Conservation (phyloP, 2,329 filamentous ascomycete genomes). For the Penicillium griseofulvum region DNA sequence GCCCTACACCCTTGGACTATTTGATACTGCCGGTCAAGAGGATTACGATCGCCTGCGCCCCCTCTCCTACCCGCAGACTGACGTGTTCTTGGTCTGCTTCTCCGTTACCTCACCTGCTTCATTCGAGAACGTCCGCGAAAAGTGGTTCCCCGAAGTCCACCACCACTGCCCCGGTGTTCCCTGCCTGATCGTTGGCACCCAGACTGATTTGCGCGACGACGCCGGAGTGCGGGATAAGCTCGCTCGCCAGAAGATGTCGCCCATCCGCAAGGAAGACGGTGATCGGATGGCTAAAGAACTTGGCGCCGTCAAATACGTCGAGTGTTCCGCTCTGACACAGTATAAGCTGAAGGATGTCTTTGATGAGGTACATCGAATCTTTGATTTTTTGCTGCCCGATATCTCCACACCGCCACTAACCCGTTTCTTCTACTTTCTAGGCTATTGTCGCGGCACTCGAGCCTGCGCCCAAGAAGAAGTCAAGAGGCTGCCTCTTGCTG, state of each 20-base stretch:
- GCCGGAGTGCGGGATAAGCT: slow-evolving; percentile 84
- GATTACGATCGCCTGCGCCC: slow-evolving; percentile 98
- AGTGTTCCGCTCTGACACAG: slow-evolving; percentile 96
- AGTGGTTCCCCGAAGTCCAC: slow-evolving; percentile 98
- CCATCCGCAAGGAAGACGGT: slow-evolving; percentile 87
- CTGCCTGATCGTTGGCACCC: slow-evolving; percentile 95
- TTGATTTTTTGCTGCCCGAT: neutral
- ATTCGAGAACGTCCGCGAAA: slow-evolving; percentile 98
- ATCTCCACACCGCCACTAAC: neutral
- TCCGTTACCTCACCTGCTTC: slow-evolving; percentile 95
- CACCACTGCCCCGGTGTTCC: slow-evolving; percentile 98
- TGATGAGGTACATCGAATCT: slow-evolving; percentile 69
- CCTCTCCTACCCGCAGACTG: slow-evolving; percentile 95
- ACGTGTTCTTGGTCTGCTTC: slow-evolving; percentile 98
- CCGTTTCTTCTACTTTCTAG: slow-evolving; percentile 47
- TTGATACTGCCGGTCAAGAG: slow-evolving; percentile 98
- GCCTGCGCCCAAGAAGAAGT: slow-evolving; percentile 77
- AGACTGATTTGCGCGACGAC: slow-evolving; percentile 93
- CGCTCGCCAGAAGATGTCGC: slow-evolving; percentile 91
- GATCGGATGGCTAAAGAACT: slow-evolving; percentile 96
- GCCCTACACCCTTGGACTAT: slow-evolving; percentile 93
- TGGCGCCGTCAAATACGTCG: slow-evolving; percentile 97
- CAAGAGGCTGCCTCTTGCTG: slow-evolving; percentile 66
- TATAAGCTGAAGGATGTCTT: slow-evolving; percentile 99
- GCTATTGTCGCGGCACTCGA: slow-evolving; percentile 94